Evolutionary conservation across 441 rosid genomes (phyloP), one percentile per base, ranked within the genome.

Genomic region (Syzygium malaccense): DNA sequence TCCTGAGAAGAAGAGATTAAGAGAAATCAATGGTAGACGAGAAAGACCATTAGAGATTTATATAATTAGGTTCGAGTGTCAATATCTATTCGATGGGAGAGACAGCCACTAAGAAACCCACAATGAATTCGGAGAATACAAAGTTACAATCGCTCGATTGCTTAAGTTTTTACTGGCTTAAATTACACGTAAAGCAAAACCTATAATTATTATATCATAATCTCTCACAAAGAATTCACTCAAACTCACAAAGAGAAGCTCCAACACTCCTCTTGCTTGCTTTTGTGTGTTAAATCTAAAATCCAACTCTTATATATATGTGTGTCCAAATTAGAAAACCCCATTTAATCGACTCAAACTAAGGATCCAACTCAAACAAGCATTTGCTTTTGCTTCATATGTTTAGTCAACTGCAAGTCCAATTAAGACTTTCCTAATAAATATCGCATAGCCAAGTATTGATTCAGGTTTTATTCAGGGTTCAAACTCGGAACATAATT

Each of bases 61-160:
- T 1, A 1, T 62, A 8, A 0, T 62, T 62, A 0, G 0, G 2
- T 60, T 0, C 0, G 4, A 60, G 2, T 0, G 14, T 62, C 0
- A 1, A 2, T 62, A n/a, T 62, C 4, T 62, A n/a, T 14, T 13
- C 28, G 2, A 14, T 62, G 19, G 55, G 4, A n/a, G 28, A 11
- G 14, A 1, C 0, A 0, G 0, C 8, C 8, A n/a, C 33, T 0
- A 62, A 62, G 7, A 62, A 14, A n/a, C 28, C 18, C 0, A 1
- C 19, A 13, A 62, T 28, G 33, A 62, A 28, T n/a, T 28, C 2
- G 2, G 4, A 62, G 32, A 62, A 0, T 62, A 4, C 28, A n/a
- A 62, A 62, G 18, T 62, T 3, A 14, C 28, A 28, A 4, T 6
- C 1, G 4, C 14, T 3, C 2, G 4, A 14, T 3, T 2, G 9